phyloP scores from a whole-genome alignment of 768 basidiomycete genomes.

The Mycena galopus region DNA sequence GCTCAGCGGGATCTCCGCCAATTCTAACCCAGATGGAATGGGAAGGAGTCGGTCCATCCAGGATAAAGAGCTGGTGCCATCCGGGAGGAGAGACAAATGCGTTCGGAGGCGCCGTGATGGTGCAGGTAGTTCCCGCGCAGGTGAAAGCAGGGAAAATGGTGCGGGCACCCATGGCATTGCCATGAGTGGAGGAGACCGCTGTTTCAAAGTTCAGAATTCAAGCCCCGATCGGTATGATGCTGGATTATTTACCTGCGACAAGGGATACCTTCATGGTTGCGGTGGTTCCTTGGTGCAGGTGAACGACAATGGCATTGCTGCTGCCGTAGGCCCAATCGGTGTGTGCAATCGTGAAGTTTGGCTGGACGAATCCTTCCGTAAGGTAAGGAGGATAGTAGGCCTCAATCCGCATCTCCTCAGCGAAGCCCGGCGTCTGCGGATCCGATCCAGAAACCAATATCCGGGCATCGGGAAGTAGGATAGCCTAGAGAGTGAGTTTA shows the following conservation, averaged over 20 bases:
- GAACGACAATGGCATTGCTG: conserved; percentile 65
- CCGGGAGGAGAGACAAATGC: conserved; percentile 76
- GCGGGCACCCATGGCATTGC: conserved; percentile 81
- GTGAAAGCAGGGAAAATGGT: conserved; percentile 81
- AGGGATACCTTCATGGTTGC: conserved; percentile 70
- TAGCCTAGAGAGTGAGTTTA: conserved; percentile 58
- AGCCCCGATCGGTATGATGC: not conserved
- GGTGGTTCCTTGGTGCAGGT: conserved; percentile 57
- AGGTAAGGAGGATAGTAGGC: conserved; percentile 93
- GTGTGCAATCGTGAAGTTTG: conserved; percentile 66
- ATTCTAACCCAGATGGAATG: conserved; percentile 82
- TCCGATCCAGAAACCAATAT: conserved; percentile 85
- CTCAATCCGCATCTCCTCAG: conserved; percentile 82
- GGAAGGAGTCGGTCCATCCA: conserved; percentile 85
- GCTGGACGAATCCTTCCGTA: conserved; percentile 70
- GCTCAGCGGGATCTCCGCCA: conserved; percentile 76
- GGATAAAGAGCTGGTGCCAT: conserved; percentile 82
- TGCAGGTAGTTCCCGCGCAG: conserved; percentile 78
- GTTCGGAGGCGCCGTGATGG: conserved; percentile 84
- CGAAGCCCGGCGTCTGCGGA: conserved; percentile 71
- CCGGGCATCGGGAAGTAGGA: conserved; percentile 80
- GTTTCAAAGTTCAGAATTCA: conserved; percentile 26
- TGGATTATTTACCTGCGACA: conserved; percentile 64
- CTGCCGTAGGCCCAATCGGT: conserved; percentile 76
- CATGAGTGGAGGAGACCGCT: conserved; percentile 84